phyloP scores from a whole-genome alignment of 1,139 yeast genomes.

The Protomyces gravidus region DNA sequence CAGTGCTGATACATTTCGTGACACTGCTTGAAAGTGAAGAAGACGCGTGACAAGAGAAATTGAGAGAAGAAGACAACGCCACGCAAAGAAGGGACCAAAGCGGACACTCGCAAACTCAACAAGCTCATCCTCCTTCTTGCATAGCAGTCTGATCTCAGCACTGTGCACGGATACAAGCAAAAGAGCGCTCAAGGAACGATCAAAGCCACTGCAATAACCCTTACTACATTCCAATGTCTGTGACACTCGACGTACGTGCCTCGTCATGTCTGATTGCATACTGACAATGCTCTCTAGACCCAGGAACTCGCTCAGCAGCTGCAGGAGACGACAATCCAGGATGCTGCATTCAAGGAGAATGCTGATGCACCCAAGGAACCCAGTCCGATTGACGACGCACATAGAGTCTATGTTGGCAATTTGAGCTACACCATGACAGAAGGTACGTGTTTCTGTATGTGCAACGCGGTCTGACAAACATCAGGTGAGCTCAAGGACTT shows the following conservation, averaged over 20 bases:
- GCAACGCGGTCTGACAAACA: neutral
- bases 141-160: no score
- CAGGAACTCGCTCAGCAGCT: neutral
- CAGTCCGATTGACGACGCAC: slow-evolving; percentile 32
- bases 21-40: neutral
- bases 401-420: slow-evolving; percentile 40
- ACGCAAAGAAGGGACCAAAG: no score
- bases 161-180: no score
- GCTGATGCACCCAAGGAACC: slow-evolving; percentile 17
- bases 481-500: slow-evolving; percentile 13
- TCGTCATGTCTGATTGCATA: neutral
- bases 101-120: no score
- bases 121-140: no score
- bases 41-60: no score
- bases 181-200: no score
- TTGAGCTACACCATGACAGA: slow-evolving; percentile 38
- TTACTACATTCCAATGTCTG: no score
- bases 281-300: neutral
- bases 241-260: neutral
- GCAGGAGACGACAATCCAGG: neutral
- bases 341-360: neutral
- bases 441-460: slow-evolving; percentile 34
- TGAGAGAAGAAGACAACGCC: no score
- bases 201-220: no score
- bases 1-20: neutral